Evolutionary conservation across 2,329 filamentous ascomycete genomes (phyloP).

Genomic region (Lachnellula subtilissima): DNA sequence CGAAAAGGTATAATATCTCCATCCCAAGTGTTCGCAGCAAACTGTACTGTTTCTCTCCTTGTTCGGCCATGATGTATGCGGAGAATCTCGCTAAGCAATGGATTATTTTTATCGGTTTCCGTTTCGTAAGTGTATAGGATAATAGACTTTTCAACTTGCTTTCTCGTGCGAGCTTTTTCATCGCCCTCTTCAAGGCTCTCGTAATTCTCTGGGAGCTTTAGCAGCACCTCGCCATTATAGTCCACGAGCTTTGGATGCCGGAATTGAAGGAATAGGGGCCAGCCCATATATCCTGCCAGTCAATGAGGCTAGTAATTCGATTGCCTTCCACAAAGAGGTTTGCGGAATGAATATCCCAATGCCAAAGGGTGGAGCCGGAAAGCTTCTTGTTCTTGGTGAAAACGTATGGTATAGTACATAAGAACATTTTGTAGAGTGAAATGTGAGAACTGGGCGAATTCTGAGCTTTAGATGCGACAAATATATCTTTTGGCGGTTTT

Average conservation of each 20-base stretch:
- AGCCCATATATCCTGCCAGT: conserved; percentile 27
- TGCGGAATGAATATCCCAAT: conserved; percentile 35
- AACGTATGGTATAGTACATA: conserved; percentile 29
- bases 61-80: conserved; percentile 19
- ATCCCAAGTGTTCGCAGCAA: conserved; percentile 31
- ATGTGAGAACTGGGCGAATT: conserved; percentile 31
- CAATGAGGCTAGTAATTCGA: conserved; percentile 36
- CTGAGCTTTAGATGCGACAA: conserved; percentile 25
- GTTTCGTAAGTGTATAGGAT: conserved; percentile 29
- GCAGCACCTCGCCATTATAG: conserved; percentile 28
- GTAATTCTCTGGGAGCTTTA: conserved; percentile 26
- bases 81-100: conserved; percentile 16
- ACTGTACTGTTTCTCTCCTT: conserved; percentile 27
- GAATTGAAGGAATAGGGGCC: conserved; percentile 20
- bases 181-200: conserved; percentile 22
- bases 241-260: conserved; percentile 28
- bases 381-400: conserved; percentile 25
- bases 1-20: conserved; percentile 31
- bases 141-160: conserved; percentile 22
- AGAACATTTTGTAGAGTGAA: conserved; percentile 31
- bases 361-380: conserved; percentile 33
- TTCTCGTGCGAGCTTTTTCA: conserved; percentile 22
- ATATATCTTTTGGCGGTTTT: conserved; percentile 20
- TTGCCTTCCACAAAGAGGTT: conserved; percentile 37
- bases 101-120: conserved; percentile 28